A percentile compares a stretch with the other conserved stretches of the same genome.
These are phyloP conservation scores for Capronia americana DNA, from an alignment of 2,329 filamentous ascomycete species.

Conservation along the genomic window DNA sequence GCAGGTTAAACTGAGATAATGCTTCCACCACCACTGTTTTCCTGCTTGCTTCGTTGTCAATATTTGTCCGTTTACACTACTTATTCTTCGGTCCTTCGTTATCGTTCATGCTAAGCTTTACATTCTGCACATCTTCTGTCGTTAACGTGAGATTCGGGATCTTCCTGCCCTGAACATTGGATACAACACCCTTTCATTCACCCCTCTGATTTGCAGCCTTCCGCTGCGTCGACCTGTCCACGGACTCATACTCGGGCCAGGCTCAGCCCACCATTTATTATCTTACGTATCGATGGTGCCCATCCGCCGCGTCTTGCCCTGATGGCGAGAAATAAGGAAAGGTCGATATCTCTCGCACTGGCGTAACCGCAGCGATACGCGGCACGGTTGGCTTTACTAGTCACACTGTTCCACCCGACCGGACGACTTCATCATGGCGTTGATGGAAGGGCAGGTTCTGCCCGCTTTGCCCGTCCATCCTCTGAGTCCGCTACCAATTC, in stretches of 20 bases:
- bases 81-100: conserved; percentile 25
- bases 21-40: background rate
- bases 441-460: conserved; percentile 32
- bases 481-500: conserved; percentile 25
- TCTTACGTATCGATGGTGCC: conserved; percentile 11
- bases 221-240: conserved; percentile 14
- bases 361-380: conserved; percentile 17
- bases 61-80: background rate
- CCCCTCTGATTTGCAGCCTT: conserved; percentile 2
- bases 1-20: conserved; percentile 1
- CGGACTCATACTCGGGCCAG: conserved; percentile 11
- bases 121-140: background rate
- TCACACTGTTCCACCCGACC: background rate
- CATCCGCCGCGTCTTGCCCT: conserved; percentile 11
- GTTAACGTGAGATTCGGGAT: background rate
- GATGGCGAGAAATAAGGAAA: conserved; percentile 26
- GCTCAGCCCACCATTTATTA: conserved; percentile 5
- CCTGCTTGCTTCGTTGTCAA: conserved; percentile 5
- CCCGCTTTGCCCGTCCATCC: conserved; percentile 34
- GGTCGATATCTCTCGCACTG: conserved; percentile 11
- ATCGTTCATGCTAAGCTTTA: conserved; percentile 8
- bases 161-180: background rate
- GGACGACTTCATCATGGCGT: conserved; percentile 9
- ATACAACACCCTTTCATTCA: background rate
- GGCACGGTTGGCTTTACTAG: background rate